Base-by-base conservation (phyloP, 2,329 filamentous ascomycete genomes). In the Cladobotryum protrusum region DNA sequence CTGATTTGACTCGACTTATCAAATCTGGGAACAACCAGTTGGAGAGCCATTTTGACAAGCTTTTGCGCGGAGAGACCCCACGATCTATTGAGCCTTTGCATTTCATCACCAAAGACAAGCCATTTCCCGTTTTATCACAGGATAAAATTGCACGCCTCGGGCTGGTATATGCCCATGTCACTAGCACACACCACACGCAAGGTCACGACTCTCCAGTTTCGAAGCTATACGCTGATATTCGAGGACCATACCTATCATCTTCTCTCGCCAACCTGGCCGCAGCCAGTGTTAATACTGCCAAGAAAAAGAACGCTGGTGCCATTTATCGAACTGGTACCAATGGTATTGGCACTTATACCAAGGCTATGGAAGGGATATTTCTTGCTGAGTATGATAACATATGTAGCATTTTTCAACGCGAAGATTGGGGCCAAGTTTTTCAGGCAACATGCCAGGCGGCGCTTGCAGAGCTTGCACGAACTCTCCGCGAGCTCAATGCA, bases 301-400 rank as follows among this genome's bases (percentile, higher is more conserved):
- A 89, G 67, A 87, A 89, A 66, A 89, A 88, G 69, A 83, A 83
- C 48, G 78, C 85, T 1, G 89, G 92, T 64, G 87, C 88, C 3
- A 81, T 95, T 9, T 99, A 99, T 67, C 83, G 85, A 52, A 79
- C 87, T 52, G 92, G 91, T 13, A 93, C 88, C 18, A 97, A 93
- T 66, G 92, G 90, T 4, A 95, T 99, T 52, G 85, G 86, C 3
- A 89, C 86, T 34, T 99, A 99, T 64, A 87, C 89, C 0, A 84
- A 86, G 61, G 88, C 86, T 0, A 82, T 99, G 70, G 89, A 96
- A 64, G 87, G 86, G 6, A 83, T 96, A 54, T 92, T 95, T 57
- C 69, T 87, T 20, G 83, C 91, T 11, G 93, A 99, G 67, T 90
- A 95, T 67, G 88, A 95, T 52, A 96, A 90, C 61, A 87, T 97